Evolutionary conservation across 805 yeast species (phyloP), one percentile per base, ranked within the genome.

Genomic region (Suhomyces vadensis): DNA sequence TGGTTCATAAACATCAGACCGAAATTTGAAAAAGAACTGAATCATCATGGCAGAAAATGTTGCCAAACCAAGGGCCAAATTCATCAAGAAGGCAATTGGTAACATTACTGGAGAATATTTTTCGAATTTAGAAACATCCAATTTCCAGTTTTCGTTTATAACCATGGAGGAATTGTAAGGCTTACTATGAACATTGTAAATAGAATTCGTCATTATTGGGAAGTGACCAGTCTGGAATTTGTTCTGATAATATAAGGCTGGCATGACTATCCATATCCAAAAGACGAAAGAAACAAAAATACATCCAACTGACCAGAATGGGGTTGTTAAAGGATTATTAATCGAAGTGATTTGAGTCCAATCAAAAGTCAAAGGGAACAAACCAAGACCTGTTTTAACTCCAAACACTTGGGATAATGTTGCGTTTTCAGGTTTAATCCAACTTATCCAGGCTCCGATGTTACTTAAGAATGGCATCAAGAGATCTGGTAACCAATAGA

Each of bases 401-500:
- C 69, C 69, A 21, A 63, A 58, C 21, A 64, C 47, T 9, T 48
- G 55, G 11, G 58, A 56, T 31, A 64, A 49, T 6, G 48, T 53
- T 9, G 44, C 26, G 26, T 62, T 62, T 13, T 51, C 43, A 6
- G 65, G 65, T 4, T 49, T 41, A 24, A 62, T 62, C 67, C 67
- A 62, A 2, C 57, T 55, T 44, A 61, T 53, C 65, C 65, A 62
- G 2, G 44, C 49, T 40, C 59, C 60, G 42, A 62, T 61, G 2
- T 41, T 46, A 5, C 65, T 58, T 9, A 61, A 46, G 4, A 60
- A 61, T 13, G 47, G 46, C 44, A 60, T 55, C 13, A 62, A 43
- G 37, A 56, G 60, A 33, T 58, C 47, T 2, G 67, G 67, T 16
- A 62, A 31, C 67, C 67, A 63, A 39, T 47, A 53, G 43, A 53